Base-by-base conservation (phyloP, 805 yeast genomes). In the Dipodascopsis uninucleata region DNA sequence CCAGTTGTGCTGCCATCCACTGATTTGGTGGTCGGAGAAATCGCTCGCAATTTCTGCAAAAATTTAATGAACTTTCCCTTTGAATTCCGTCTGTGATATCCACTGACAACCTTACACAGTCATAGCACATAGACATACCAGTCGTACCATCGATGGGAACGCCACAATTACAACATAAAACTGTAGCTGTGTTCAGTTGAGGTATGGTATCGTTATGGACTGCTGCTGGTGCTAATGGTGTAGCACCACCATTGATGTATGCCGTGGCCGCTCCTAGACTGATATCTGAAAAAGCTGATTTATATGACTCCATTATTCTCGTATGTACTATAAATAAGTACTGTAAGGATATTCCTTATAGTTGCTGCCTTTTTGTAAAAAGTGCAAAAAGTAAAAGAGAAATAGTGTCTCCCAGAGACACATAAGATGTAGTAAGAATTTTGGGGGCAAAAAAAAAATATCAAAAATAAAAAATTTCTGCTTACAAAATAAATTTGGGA, bases 141-240 rank as follows among this genome's bases (percentile, higher is more conserved):
- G 55, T 54, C 20, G 97, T 86, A 34, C 97, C 97, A 63, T 93
- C 97, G 78, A 93, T 86, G 34, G 97, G 97, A 45, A 84, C 86
- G 69, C 97, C 97, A 82, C 98, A 93, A 82, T 86, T 87, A 69
- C 95, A 88, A 74, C 98, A 93, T 47, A 93, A 78, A 49, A 93
- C 93, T 1, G 97, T 93, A 26, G 97, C 95, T 49, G 45, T 36
- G 24, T 41, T 36, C 31, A 45, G 51, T 25, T 36, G 41, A 5
- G 39, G 16, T 18, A 17, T 16, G 23, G 28, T 20, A 26, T 29
- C 25, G 37, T 9, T 43, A 24, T 4, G 4, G 33, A n/a, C 24
- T 12, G 28, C 31, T 10, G 10, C 35, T 10, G 10, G 10, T 9
- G 10, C 26, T 26, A 50, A 44, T 35, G 52, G 53, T 18, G 45